These are phyloP conservation scores for Phytophthora foliorum DNA, from an alignment of 352 stramenopile species.

Conservation along the genomic window DNA sequence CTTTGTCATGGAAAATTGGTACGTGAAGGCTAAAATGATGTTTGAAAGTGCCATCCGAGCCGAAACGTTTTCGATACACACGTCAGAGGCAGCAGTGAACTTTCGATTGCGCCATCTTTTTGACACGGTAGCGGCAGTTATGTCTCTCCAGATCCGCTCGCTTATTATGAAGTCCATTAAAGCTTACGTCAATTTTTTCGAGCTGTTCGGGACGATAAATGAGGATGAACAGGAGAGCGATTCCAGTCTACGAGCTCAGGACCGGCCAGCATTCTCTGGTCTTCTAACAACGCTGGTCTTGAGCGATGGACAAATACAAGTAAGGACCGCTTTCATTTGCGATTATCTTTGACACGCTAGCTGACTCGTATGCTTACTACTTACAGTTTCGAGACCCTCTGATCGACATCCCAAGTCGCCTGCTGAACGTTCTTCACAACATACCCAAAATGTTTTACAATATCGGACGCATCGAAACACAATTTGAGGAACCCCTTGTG, in stretches of 20 bases:
- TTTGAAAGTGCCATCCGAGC: conserved; percentile 49
- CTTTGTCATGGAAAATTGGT: conserved; percentile 73
- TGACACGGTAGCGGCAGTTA: conserved; percentile 68
- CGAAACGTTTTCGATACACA: conserved; percentile 39
- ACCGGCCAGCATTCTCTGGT: conserved; percentile 7
- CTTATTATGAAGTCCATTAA: conserved; percentile 74
- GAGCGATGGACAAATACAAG: conserved; percentile 32
- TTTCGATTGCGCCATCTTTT: conserved; percentile 61
- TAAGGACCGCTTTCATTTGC: conserved; percentile 5
- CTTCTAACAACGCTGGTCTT: conserved; percentile 35
- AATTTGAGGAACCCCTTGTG: conserved; percentile 55
- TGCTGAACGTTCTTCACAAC: conserved; percentile 80
- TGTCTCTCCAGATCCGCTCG: conserved; percentile 79
- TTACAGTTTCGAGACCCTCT: conserved; percentile 61
- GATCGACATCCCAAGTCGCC: conserved; percentile 59
- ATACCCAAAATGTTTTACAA: conserved; percentile 75
- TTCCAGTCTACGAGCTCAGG: neutral
- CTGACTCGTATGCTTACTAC: neutral
- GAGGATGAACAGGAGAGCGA: conserved; percentile 13
- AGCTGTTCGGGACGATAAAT: conserved; percentile 47
- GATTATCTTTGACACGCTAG: neutral
- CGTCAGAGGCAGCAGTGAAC: conserved; percentile 30
- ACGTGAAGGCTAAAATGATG: conserved; percentile 52
- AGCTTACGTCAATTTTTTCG: conserved; percentile 76
- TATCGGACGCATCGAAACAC: conserved; percentile 67